Conservation (phyloP, 495 filamentous ascomycete species). For the Xylaria intraflava region DNA sequence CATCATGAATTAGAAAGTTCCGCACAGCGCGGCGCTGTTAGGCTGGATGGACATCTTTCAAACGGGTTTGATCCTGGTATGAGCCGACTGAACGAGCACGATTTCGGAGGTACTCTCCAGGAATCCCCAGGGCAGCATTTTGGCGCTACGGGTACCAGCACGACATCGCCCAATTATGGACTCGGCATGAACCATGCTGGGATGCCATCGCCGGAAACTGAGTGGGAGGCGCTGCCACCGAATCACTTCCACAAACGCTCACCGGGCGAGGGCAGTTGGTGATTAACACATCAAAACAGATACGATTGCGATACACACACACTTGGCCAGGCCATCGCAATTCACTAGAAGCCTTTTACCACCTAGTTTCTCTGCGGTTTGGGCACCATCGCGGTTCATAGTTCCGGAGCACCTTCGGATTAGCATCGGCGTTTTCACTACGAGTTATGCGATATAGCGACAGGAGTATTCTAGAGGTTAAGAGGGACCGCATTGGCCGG, state of each 20-base stretch:
- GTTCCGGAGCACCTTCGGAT: no score
- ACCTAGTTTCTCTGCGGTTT: neutral
- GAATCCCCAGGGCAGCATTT: neutral
- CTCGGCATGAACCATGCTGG: neutral
- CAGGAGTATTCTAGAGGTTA: neutral
- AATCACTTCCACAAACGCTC: neutral
- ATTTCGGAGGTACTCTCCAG: neutral
- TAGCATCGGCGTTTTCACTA: neutral
- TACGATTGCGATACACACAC: no score
- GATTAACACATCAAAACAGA: no score
- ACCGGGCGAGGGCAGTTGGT: no score
- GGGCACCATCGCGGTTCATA: no score
- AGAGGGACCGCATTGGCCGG: neutral
- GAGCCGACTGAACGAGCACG: neutral
- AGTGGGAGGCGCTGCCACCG: neutral
- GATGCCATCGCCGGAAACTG: neutral
- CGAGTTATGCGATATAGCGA: neutral
- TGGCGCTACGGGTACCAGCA: neutral
- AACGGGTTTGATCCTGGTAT: neutral
- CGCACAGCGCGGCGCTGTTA: neutral
- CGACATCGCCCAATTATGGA: neutral
- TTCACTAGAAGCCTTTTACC: neutral
- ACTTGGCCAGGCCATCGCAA: no score
- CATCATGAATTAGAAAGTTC: neutral
- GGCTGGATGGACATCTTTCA: conserved; percentile 5